These are phyloP conservation scores for Acephala macrosclerotiorum DNA, from an alignment of 2,329 filamentous ascomycete species.

Conservation along the genomic window DNA sequence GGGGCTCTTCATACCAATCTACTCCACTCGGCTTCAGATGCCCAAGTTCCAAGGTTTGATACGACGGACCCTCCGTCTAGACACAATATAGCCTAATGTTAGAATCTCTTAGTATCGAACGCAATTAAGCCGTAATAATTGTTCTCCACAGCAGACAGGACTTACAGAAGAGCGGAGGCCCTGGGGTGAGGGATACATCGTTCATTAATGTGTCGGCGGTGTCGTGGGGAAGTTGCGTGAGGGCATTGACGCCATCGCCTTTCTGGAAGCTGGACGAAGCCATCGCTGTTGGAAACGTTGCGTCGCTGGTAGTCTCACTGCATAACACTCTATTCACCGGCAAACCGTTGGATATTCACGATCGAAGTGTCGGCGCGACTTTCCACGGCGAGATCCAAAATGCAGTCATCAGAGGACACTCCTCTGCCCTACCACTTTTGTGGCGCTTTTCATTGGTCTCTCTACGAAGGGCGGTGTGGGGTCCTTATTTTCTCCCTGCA, in stretches of 20 bases:
- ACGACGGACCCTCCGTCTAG: neutral
- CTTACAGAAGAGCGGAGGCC: constrained; percentile 3
- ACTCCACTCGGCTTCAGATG: neutral
- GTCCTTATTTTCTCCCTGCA: neutral
- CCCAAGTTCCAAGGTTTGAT: constrained; percentile 4
- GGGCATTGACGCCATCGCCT: neutral
- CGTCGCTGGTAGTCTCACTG: constrained; percentile 3
- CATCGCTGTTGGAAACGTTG: constrained; percentile 5
- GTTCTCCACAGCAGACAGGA: neutral
- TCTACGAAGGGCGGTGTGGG: neutral
- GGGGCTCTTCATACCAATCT: neutral
- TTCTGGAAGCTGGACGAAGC: constrained; percentile 3
- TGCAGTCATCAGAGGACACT: constrained; percentile 3
- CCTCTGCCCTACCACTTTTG: neutral
- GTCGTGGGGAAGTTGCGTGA: neutral
- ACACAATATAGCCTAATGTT: neutral
- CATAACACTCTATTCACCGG: neutral
- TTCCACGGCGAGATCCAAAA: neutral
- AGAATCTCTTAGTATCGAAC: neutral
- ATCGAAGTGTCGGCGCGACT: constrained; percentile 1
- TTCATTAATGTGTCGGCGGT: constrained; percentile 6
- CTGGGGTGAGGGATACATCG: constrained; percentile 7
- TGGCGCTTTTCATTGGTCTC: neutral
- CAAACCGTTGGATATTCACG: constrained; percentile 4
- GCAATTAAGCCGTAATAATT: neutral